Evolutionary conservation across 371 early-diverging fungal genomes (phyloP).

Genomic region (Haplosporangium sp.): DNA sequence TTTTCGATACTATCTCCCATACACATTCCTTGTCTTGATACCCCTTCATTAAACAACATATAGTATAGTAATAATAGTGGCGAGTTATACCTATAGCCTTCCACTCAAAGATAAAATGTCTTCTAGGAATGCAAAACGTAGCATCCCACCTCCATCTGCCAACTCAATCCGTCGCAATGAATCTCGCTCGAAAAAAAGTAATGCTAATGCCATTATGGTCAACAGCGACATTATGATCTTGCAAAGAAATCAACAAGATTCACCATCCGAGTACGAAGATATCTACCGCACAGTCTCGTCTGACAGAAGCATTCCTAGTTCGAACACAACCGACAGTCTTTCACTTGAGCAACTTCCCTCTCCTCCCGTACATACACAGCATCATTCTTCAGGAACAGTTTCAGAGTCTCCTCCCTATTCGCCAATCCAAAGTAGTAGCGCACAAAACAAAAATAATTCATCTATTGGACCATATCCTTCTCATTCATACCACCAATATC

Average conservation of each 20-base stretch:
- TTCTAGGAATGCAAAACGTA: neutral
- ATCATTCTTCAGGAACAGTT: neutral
- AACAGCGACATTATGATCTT: slow-evolving; percentile 51
- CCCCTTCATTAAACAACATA: neutral
- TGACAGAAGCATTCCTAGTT: neutral
- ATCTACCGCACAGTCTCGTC: slow-evolving; percentile 8
- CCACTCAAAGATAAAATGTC: neutral
- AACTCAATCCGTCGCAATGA: neutral
- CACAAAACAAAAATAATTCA: neutral
- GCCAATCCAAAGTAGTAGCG: neutral
- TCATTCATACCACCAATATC: neutral
- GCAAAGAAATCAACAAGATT: slow-evolving; percentile 11
- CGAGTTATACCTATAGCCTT: neutral
- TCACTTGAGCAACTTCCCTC: neutral
- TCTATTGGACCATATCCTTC: slow-evolving; percentile 1
- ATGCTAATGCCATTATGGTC: slow-evolving; percentile 30
- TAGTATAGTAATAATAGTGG: too few relatives aligned
- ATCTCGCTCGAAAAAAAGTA: neutral
- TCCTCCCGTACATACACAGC: neutral
- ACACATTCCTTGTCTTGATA: neutral
- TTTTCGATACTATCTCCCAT: neutral
- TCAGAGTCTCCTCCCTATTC: neutral
- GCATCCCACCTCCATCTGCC: neutral
- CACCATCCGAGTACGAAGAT: slow-evolving; percentile 16
- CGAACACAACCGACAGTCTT: neutral